Evolutionary conservation across 441 rosid species (phyloP).

Genomic region (Croton laevigatus): DNA sequence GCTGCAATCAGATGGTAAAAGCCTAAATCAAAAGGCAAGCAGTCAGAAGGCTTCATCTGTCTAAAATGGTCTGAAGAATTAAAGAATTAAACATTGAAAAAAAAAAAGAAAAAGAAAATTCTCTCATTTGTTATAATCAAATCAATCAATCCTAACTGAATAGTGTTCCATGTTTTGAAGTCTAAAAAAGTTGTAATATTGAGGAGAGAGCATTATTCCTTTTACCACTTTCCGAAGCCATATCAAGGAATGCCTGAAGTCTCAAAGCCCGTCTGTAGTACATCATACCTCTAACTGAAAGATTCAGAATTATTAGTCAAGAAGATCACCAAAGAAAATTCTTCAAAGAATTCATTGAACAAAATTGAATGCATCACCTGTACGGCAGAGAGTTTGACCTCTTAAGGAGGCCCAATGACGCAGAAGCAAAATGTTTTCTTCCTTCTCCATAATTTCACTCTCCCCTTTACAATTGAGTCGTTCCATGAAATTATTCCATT

Average conservation of each 20-base stretch:
- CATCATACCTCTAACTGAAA: conserved; percentile 99
- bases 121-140: background rate
- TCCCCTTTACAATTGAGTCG: conserved; percentile 73
- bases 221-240: conserved; percentile 86
- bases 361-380: conserved; percentile 49
- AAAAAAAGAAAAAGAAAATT: background rate
- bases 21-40: conserved; percentile 2
- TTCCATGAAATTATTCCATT: conserved; percentile 97
- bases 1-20: background rate
- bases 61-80: background rate
- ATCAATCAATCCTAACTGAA: conserved; percentile 6
- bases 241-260: conserved; percentile 99
- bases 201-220: conserved; percentile 11
- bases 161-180: background rate
- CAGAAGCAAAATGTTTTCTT: conserved; percentile 88
- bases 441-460: conserved; percentile 70
- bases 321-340: background rate
- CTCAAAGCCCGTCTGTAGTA: conserved; percentile 92
- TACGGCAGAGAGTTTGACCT: conserved; percentile 96
- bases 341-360: conserved; percentile 19
- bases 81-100: background rate
- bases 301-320: conserved; percentile 22
- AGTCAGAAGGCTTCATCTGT: background rate
- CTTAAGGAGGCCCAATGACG: conserved; percentile 98
- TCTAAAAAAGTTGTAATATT: background rate